Evolutionary conservation across 331 rosid species (phyloP), one percentile per base, ranked within the genome.

Genomic region (Erythrophleum ivorense): DNA sequence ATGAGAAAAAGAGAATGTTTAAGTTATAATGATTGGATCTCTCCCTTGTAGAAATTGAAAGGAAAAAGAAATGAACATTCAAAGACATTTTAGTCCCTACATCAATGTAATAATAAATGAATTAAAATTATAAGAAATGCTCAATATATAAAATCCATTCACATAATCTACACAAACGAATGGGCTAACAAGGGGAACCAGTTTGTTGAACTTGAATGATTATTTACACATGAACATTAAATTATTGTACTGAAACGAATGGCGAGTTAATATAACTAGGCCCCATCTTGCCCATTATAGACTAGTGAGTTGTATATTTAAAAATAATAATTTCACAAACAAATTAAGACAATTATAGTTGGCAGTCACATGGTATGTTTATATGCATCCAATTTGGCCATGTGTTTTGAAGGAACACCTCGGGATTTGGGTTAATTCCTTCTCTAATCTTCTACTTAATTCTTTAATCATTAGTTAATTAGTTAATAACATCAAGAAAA

Each of bases 341-440:
- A 31, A 14, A 63, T 31, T 12, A 79, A 86, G n/a, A 54, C 57
- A 19, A 78, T 60, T 43, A 19, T 57, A 71, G 91, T 52, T 79
- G 88, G 87, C 88, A 84, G 40, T 79, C 91, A 88, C 91, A 86
- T 88, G 89, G 80, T 7, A 31, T 76, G 88, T 84, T 84, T 79
- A 71, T 60, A 63, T 72, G 66, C 85, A 69, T 41, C 67, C 77
- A 81, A 76, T 79, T 86, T 69, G 82, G 79, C 80, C 12, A 6
- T 50, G 74, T 74, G 88, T 76, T 77, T 24, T 84, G 67, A 65
- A 86, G 87, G 78, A 79, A 76, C 86, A 80, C 57, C 69, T 21
- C 21, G 33, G 69, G 67, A 78, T 31, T 59, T 72, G 55, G 43
- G 45, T 48, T 8, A 29, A 62, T 55, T 75, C 11, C 63, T 59